A percentile compares a stretch with the other conserved stretches of the same genome.
Evolutionary conservation across 2,329 filamentous ascomycete species (phyloP).

Genomic region (Bipolaris victoriae): DNA sequence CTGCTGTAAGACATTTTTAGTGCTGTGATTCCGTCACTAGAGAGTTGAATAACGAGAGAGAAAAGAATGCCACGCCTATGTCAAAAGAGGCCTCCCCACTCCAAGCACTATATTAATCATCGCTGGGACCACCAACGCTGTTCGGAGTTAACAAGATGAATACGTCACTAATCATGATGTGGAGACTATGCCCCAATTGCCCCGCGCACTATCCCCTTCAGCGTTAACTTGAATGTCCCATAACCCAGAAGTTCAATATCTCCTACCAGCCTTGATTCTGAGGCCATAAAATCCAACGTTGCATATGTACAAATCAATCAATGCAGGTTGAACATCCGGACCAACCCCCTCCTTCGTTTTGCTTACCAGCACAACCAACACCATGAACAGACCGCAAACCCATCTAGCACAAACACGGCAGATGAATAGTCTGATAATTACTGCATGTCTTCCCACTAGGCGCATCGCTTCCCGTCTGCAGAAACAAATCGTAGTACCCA

Average conservation of each 20-base stretch:
- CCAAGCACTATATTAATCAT: conserved; percentile 5
- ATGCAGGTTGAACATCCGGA: no score
- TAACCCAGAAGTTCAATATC: neutral
- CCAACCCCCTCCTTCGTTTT: no score
- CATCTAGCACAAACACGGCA: conserved; percentile 56
- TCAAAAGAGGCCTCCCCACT: neutral
- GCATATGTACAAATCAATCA: no score
- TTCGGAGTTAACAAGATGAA: conserved; percentile 9
- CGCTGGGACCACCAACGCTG: neutral
- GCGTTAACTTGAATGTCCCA: conserved; percentile 9
- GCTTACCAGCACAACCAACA: neutral
- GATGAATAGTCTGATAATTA: conserved; percentile 62
- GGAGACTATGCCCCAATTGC: neutral
- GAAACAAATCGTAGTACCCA: conserved; percentile 58
- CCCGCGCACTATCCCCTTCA: conserved; percentile 2
- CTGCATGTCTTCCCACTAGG: conserved; percentile 59
- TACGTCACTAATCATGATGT: conserved; percentile 19
- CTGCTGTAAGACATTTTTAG: conserved; percentile 42
- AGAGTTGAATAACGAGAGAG: neutral
- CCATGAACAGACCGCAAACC: neutral
- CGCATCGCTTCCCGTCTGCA: conserved; percentile 60
- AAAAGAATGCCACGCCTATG: neutral
- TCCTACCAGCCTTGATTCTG: no score
- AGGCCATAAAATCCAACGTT: no score
- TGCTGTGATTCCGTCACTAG: neutral